Evolutionary conservation across 352 stramenopile species (phyloP), one percentile per base, ranked within the genome.

Genomic region (Plasmopara halstedii): DNA sequence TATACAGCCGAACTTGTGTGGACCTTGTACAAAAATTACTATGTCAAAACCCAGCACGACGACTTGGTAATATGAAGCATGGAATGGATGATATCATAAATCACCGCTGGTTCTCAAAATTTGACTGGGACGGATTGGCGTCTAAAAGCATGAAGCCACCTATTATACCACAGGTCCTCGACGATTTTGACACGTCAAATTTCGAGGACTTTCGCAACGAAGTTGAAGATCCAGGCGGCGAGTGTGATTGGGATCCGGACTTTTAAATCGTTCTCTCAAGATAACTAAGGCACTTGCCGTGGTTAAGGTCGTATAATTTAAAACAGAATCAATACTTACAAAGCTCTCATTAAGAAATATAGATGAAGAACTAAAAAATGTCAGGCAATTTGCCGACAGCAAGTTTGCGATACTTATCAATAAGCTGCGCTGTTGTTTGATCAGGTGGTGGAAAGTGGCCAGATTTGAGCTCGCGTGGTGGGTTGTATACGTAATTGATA

Each of bases 111-210:
- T 92, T 92, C 45, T 62, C 56, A 25, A 73, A 87, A 42, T 88
- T 89, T 39, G 64, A 89, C 29, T 92, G 80, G 80, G 73, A 88
- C 34, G 58, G 58, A 21, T 59, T 91, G 6, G 61, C 66, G 40
- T 36, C 56, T 10, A 70, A 76, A 11, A 59, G 84, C 36, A 34
- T 98, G 21, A 50, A 77, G 26, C 83, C 94, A 37, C 94, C 94
- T 27, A 98, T 92, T 92, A 69, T 81, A 18, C 95, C 95, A 14
- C 86, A 83, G 20, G 95, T 98, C 53, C 88, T 82, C 17, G 82
- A 87, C 18, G 94, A 74, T 33, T 65, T 97, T n/a, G 94, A 99
- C 73, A 98, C 94, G 31, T 98, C 90, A 46, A 94, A 98, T 73
- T 99, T 99, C 48, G 95, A 99, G n/a, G n/a, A n/a, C n/a, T n/a